phyloP scores from a whole-genome alignment of 78 protist genomes.

The slime mould (Dictyostelium discoideum) region DNA sequence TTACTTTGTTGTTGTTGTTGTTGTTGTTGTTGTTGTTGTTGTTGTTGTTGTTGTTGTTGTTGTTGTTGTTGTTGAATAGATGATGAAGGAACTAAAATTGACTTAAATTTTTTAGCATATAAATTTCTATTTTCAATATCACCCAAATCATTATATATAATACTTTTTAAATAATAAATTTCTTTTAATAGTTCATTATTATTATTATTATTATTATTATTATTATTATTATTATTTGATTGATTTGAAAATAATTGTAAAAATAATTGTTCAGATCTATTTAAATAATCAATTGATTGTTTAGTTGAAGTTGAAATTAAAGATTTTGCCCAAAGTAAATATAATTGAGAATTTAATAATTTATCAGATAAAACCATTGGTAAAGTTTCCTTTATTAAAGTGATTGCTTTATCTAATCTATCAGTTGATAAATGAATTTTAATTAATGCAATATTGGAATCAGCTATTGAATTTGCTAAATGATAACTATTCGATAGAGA shows the following conservation, averaged over 20 bases:
- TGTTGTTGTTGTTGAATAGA: neutral
- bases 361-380: slow-evolving; percentile 14
- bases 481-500: slow-evolving; percentile 19
- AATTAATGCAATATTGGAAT: slow-evolving; percentile 13
- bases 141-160: neutral
- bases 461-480: neutral
- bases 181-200: neutral
- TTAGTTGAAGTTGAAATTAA: neutral
- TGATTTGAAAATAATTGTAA: neutral
- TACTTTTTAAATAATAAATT: slow-evolving; percentile 35
- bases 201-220: neutral
- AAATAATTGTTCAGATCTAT: neutral
- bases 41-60: no score
- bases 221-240: neutral
- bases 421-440: neutral
- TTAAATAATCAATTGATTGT: neutral
- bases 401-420: neutral
- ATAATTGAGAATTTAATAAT: neutral
- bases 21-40: no score
- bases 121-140: slow-evolving; percentile 24
- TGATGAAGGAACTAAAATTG: neutral
- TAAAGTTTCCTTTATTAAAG: neutral
- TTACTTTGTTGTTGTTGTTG: neutral
- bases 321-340: slow-evolving; percentile 16
- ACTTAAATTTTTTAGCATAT: slow-evolving; percentile 24